Evolutionary conservation across 148 eudicot species (phyloP), one percentile per base, ranked within the genome.

Genomic region (Dianthus caryophyllus): DNA sequence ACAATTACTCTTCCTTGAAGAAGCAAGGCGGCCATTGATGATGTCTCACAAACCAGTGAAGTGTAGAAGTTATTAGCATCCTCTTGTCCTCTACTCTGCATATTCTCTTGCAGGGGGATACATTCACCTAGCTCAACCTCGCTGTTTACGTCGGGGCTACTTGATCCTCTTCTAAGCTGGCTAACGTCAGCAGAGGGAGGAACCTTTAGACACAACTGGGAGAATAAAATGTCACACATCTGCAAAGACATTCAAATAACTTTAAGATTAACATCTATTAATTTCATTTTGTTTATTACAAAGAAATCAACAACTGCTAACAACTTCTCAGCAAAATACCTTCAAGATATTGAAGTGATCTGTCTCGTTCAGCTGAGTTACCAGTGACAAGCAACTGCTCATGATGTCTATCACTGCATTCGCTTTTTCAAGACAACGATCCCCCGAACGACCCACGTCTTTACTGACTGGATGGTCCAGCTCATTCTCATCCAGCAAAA

Each of bases 151-250:
- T 77, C 90, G 13, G 70, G 53, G 58, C 67, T 61, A 67, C 81
- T 72, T 36, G 79, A 71, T 64, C 63, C 85, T 76, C 78, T 83
- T 61, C 74, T 63, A 71, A 65, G 67, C 41, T 64, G 81, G 36
- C 78, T 72, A 62, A 74, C 58, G 58, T 85, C 90, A 53, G 73
- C 68, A 61, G 79, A 70, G 30, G 91, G 85, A 47, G 82, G 84
- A 39, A 89, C 96, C 85, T 89, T 92, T 64, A 92, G 80, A 77
- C 98, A 92, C 44, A 92, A 75, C 82, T 92, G 98, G 66, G 98
- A 89, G 75, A 92, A 87, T 27, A 92, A 79, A 78, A 92, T 89
- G 83, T 89, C 96, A 67, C 98, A 92, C 98, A 92, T 92, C 98
- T 92, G 87, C 76, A 70, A 43, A 44, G 47, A 59, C 52, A 49